Conservation (phyloP, 371 early-diverging fungal genomes). For the Paraphysoderma sedebokerense region DNA sequence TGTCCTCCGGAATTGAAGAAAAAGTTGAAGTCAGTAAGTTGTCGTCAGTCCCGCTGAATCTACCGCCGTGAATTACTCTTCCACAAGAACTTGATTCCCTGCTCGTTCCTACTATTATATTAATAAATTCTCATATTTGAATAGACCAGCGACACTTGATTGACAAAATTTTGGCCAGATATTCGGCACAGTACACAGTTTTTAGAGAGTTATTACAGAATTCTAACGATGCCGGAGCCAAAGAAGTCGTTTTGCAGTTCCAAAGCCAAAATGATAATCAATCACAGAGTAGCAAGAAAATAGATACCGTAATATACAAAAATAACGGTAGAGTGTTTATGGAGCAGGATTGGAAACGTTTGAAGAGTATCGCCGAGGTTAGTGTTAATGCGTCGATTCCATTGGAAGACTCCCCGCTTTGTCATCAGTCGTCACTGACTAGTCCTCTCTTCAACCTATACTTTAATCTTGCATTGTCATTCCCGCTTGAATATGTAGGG, state of each 20-base stretch:
- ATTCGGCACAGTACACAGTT: conserved; percentile 17
- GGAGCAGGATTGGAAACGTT: conserved; percentile 65
- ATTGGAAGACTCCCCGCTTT: no score
- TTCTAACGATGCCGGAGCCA: conserved; percentile 39
- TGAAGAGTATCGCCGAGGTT: conserved; percentile 79
- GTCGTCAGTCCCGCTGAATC: no score
- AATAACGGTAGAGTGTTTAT: conserved; percentile 74
- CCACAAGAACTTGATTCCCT: no score
- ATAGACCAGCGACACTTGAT: conserved; percentile 84
- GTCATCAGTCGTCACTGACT: no score
- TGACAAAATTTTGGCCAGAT: conserved; percentile 79
- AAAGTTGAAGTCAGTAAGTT: no score
- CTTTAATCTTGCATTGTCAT: neutral
- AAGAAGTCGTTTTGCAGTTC: conserved; percentile 33
- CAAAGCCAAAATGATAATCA: conserved; percentile 5
- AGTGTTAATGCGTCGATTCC: conserved; percentile 38
- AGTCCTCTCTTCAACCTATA: no score
- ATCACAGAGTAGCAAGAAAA: neutral
- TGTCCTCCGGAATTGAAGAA: no score
- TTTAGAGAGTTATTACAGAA: conserved; percentile 15
- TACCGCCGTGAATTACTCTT: no score
- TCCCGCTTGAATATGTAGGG: no score
- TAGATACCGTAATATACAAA: conserved; percentile 38
- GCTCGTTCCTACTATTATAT: no score
- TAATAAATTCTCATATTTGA: conserved; percentile 21